Evolutionary conservation across 2,329 filamentous ascomycete genomes (phyloP).

Genomic region (Fusarium nodosum): DNA sequence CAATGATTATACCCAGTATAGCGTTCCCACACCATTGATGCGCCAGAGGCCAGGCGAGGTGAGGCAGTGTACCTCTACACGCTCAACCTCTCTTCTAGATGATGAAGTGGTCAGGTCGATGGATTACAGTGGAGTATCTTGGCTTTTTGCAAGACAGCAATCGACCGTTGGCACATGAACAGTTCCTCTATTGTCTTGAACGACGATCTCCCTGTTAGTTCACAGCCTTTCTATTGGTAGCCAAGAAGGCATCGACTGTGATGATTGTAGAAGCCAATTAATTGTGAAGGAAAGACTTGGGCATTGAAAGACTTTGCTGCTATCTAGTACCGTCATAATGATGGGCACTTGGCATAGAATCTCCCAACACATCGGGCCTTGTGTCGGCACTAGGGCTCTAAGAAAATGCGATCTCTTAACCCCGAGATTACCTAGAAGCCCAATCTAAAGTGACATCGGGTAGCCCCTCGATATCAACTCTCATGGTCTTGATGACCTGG

Average conservation of each 20-base stretch:
- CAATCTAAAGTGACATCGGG: neutral
- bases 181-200: neutral
- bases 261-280: too few species aligned
- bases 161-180: neutral
- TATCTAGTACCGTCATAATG: neutral
- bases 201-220: neutral
- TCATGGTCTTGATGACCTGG: neutral
- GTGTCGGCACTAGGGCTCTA: neutral
- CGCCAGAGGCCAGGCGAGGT: neutral
- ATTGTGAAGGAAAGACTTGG: too few species aligned
- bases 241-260: too few species aligned
- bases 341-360: neutral
- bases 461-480: neutral
- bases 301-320: too few species aligned
- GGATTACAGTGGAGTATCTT: too few species aligned
- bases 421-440: neutral
- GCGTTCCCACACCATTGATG: neutral
- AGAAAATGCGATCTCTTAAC: neutral
- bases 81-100: too few species aligned
- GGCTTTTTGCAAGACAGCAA: neutral
- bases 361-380: neutral
- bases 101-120: too few species aligned
- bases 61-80: too few species aligned
- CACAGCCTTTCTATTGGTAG: too few species aligned
- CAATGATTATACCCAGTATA: conserved; percentile 24